Base-by-base conservation (phyloP, 257 asterid genomes). In the Avicennia marina region DNA sequence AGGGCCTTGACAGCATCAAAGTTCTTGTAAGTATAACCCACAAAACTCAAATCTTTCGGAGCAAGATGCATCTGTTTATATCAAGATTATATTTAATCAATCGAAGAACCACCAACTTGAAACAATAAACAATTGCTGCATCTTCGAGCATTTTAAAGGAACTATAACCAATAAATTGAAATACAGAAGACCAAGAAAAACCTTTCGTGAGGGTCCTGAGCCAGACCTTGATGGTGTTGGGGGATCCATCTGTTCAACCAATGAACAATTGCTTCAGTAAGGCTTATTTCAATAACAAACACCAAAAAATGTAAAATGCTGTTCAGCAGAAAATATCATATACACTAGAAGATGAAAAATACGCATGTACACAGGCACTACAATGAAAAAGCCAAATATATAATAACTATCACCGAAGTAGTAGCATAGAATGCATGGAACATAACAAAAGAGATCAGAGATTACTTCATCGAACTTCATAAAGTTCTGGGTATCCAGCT, bases 1-100 rank as follows among this genome's bases (percentile, higher is more conserved):
- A 91, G 76, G 33, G 93, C 95, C 81, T 90, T 91, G 74, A 88
- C 79, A 61, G 96, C 98, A 58, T 88, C 98, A 4, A 90, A 90
- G 79, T 90, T 90, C 81, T 85, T 90, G 84, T 79, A 90, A 6
- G 98, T 90, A 74, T 90, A 90, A 53, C 98, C 98, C 80, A 90
- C 96, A 65, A 90, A 90, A 70, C 84, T 90, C 71, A 90, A 62
- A 72, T 90, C 98, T 71, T 85, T 83, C 11, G 95, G 95, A 66
- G 82, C 79, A 48, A 87, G 81, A 67, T 69, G 80, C 78, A 81
- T 33, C 94, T 81, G 77, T 56, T 71, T 31, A 53, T 13, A 47
- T n/a, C 55, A 38, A 48, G 63, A 43, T 49, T 53, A 25, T 40
- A 19, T 32, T 53, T 33, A 2, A 22, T 42, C 6, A 24, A 41